A percentile compares a stretch with the other conserved stretches of the same genome.
Conservation (phyloP, 1,284 basidiomycete genomes). For the Cryptococcus maquisensis region DNA sequence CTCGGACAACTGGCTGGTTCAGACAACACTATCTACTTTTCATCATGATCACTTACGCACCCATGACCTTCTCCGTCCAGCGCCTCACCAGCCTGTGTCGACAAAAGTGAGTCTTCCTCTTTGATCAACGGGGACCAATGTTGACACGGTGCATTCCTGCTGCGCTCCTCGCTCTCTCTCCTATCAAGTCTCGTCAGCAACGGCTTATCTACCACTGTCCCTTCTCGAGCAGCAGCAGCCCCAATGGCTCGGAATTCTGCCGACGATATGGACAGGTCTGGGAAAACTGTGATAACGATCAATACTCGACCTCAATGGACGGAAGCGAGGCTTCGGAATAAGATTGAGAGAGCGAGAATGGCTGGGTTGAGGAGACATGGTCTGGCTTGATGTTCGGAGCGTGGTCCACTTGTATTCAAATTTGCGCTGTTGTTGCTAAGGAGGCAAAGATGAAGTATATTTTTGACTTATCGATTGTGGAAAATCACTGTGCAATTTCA, state of each 20-base stretch:
- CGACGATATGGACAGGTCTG: not conserved
- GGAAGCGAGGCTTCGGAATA: slow-evolving; percentile 12
- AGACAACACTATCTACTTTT: not conserved
- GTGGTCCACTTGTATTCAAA: too few species aligned
- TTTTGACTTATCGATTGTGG: too few species aligned
- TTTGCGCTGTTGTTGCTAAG: too few species aligned
- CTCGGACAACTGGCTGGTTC: not conserved
- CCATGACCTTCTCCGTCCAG: slow-evolving; percentile 12
- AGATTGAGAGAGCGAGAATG: slow-evolving; percentile 13
- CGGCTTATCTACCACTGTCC: not conserved
- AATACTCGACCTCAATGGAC: slow-evolving; percentile 2
- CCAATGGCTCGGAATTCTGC: not conserved
- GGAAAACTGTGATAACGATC: slow-evolving; percentile 1
- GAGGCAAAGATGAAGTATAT: too few species aligned
- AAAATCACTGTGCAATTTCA: too few species aligned
- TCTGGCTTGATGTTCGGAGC: too few species aligned
- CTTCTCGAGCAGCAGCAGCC: too few species aligned
- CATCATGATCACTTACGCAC: slow-evolving; percentile 18
- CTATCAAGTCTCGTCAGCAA: not conserved
- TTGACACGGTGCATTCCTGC: not conserved
- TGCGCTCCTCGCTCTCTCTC: not conserved
- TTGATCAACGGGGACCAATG: not conserved
- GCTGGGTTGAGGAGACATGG: slow-evolving; percentile 6
- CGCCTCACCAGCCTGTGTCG: slow-evolving; percentile 8
- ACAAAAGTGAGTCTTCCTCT: slow-evolving; percentile 9